Percentiles rank a stretch among this genome's conserved stretches.
These are phyloP conservation scores for Carallia brachiata DNA, from an alignment of 345 rosid species.

Conservation along the genomic window DNA sequence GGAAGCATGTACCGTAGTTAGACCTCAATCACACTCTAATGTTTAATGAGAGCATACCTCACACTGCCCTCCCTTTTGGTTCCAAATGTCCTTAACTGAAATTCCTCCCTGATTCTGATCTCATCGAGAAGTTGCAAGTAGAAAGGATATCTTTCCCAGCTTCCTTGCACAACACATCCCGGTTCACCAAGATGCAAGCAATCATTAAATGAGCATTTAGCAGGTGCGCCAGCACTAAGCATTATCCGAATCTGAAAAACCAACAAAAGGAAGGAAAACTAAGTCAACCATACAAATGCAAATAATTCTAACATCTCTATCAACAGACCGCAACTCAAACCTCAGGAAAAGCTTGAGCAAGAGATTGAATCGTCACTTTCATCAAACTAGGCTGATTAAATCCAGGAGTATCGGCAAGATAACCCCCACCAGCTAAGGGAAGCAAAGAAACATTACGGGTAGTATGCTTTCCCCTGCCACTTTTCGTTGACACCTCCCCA, in stretches of 20 bases:
- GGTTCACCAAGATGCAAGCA: constrained; percentile 90
- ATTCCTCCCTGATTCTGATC: constrained; percentile 80
- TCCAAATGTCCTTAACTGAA: constrained; percentile 83
- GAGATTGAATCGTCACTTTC: constrained; percentile 90
- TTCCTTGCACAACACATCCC: constrained; percentile 73
- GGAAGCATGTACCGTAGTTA: neutral
- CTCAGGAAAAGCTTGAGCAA: constrained; percentile 83
- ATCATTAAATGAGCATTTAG: constrained; percentile 66
- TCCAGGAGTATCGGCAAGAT: constrained; percentile 94
- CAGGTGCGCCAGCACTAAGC: constrained; percentile 41
- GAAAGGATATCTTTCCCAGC: constrained; percentile 83
- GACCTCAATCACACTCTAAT: neutral
- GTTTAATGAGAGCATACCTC: constrained; percentile 44
- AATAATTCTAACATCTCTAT: neutral
- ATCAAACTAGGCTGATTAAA: constrained; percentile 86
- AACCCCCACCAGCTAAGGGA: constrained; percentile 74
- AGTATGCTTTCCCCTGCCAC: constrained; percentile 92
- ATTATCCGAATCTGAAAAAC: constrained; percentile 45
- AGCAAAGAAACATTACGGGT: constrained; percentile 82
- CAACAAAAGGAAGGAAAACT: neutral
- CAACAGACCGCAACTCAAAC: constrained; percentile 34
- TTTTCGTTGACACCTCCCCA: constrained; percentile 77
- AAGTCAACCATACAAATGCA: neutral
- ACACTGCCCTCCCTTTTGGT: constrained; percentile 86
- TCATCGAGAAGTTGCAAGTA: constrained; percentile 86